These are phyloP conservation scores for Pycnococcus provasolii DNA, from an alignment of 139 green algal genomes.

Conservation along the genomic window DNA sequence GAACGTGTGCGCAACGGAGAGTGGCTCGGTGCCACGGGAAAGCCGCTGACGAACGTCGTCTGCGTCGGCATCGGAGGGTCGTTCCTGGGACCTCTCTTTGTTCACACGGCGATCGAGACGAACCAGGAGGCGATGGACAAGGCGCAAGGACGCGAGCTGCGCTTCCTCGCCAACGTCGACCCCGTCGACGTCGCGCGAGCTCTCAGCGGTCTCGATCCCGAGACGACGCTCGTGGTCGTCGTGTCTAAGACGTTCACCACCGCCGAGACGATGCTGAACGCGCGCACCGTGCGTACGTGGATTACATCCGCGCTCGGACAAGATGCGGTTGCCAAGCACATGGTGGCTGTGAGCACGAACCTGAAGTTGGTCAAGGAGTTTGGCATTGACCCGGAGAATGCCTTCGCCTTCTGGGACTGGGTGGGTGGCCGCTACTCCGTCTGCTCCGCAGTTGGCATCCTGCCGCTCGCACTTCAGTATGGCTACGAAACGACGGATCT, in stretches of 20 bases:
- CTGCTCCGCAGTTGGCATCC: conserved; percentile 85
- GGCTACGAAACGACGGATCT: conserved; percentile 73
- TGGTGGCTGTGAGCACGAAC: conserved; percentile 98
- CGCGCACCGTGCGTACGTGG: conserved; percentile 69
- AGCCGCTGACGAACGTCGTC: conserved; percentile 89
- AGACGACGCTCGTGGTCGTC: conserved; percentile 90
- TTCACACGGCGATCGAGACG: conserved; percentile 89
- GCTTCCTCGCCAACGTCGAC: conserved; percentile 98
- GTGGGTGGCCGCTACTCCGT: conserved; percentile 87
- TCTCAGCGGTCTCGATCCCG: conserved; percentile 58
- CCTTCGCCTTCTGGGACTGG: conserved; percentile 98
- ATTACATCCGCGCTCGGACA: conserved; percentile 33
- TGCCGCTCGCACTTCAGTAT: conserved; percentile 93
- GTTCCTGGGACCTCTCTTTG: conserved; percentile 93
- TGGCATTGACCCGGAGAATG: conserved; percentile 93
- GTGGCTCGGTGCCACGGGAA: conserved; percentile 83
- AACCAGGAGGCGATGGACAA: conserved; percentile 32
- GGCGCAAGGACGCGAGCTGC: conserved; percentile 60
- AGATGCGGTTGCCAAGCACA: conserved; percentile 86
- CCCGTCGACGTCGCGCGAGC: conserved; percentile 90
- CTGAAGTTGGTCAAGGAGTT: conserved; percentile 95
- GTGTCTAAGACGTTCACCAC: conserved; percentile 99
- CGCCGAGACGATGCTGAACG: conserved; percentile 99
- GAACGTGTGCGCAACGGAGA: conserved; percentile 81
- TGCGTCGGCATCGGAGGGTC: conserved; percentile 93